Evolutionary conservation across 768 basidiomycete genomes (phyloP).

Genomic region (Russula abietina): DNA sequence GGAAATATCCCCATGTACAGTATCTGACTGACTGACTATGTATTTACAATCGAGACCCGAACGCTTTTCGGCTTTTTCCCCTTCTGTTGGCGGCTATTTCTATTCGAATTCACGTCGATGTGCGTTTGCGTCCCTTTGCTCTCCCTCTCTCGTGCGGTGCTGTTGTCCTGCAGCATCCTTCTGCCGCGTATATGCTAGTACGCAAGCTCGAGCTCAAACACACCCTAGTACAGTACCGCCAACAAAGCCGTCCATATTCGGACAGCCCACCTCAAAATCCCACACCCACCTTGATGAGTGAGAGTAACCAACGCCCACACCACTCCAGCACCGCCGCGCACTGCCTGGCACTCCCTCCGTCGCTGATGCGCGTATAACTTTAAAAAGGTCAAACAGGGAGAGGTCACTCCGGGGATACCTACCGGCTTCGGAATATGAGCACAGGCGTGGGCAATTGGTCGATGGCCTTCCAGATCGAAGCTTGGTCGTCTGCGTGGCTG

Average conservation of each 20-base stretch:
- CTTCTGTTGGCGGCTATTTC: not conserved
- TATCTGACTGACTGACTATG: not conserved
- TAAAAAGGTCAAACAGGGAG: slow-evolving; percentile 28
- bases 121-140: not conserved
- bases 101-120: not conserved
- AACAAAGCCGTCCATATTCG: slow-evolving; percentile 37
- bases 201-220: not conserved
- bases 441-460: slow-evolving; percentile 38
- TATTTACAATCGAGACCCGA: not conserved
- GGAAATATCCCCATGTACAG: not conserved
- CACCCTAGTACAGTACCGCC: not conserved
- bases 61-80: not conserved
- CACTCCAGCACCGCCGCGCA: not conserved
- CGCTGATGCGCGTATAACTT: not conserved
- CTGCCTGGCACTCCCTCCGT: not conserved
- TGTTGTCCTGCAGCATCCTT: not conserved
- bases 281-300: slow-evolving; percentile 40
- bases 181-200: slow-evolving; percentile 9
- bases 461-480: slow-evolving; percentile 36
- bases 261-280: slow-evolving; percentile 39
- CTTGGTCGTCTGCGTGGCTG: slow-evolving; percentile 42
- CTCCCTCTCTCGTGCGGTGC: not conserved
- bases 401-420: slow-evolving; percentile 46
- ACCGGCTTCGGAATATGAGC: slow-evolving; percentile 38
- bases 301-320: not conserved